phyloP scores from a whole-genome alignment of 2,329 filamentous ascomycete species.

The Diaporthe sp. region DNA sequence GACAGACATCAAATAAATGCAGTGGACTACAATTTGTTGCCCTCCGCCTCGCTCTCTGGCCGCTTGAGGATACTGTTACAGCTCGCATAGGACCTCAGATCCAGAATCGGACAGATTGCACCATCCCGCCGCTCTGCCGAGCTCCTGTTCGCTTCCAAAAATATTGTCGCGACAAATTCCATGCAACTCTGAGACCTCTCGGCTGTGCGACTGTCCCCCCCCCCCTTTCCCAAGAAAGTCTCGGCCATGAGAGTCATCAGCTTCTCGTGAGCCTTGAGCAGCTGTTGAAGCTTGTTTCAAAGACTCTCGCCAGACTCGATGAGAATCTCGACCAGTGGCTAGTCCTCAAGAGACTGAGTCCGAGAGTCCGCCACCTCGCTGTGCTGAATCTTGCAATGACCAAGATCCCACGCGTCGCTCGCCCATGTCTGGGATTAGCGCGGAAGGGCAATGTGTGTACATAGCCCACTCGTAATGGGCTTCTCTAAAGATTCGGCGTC shows the following conservation, averaged over 20 bases:
- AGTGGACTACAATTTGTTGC: neutral
- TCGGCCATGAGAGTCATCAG: no score
- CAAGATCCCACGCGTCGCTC: no score
- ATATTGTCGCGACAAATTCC: slow-evolving; percentile 92
- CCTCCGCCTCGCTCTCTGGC: neutral
- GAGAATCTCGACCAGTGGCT: slow-evolving; percentile 87
- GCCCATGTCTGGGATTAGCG: no score
- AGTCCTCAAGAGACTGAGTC: slow-evolving; percentile 78
- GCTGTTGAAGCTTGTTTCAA: slow-evolving; percentile 82
- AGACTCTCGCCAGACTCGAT: slow-evolving; percentile 88
- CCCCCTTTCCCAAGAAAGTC: slow-evolving; percentile 80
- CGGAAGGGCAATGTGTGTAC: no score
- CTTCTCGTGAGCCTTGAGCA: slow-evolving; percentile 92
- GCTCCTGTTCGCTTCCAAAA: slow-evolving; percentile 87
- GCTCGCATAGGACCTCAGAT: slow-evolving; percentile 93
- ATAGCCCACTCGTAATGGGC: no score
- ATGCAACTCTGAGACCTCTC: slow-evolving; percentile 74
- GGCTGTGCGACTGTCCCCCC: slow-evolving; percentile 71
- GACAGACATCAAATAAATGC: neutral
- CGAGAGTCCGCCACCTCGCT: slow-evolving; percentile 52
- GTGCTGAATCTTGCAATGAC: no score
- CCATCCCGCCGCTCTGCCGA: slow-evolving; percentile 88
- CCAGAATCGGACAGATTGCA: slow-evolving; percentile 88
- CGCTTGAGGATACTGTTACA: slow-evolving; percentile 84
- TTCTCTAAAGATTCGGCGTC: no score